phyloP scores from a whole-genome alignment of 2,329 filamentous ascomycete genomes.

The Nemania sp. region DNA sequence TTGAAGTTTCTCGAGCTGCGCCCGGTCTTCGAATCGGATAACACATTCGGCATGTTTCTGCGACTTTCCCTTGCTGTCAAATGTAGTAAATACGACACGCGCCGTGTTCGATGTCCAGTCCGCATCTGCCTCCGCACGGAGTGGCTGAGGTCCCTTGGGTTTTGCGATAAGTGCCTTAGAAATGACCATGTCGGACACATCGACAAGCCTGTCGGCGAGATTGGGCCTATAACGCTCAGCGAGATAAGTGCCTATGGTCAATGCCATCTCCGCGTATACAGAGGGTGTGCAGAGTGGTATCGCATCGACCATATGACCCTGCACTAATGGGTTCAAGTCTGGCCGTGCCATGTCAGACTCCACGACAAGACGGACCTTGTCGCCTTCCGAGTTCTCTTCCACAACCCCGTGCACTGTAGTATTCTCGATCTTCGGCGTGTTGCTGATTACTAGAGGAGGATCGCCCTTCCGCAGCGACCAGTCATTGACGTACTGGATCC shows the following conservation, averaged over 20 bases:
- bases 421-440: slow-evolving; percentile 25
- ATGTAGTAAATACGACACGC: slow-evolving; percentile 54
- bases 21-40: slow-evolving; percentile 40
- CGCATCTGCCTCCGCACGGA: slow-evolving; percentile 64
- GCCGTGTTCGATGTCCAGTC: slow-evolving; percentile 57
- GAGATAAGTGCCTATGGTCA: slow-evolving; percentile 69
- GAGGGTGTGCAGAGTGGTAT: slow-evolving; percentile 53
- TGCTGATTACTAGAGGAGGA: slow-evolving; percentile 45
- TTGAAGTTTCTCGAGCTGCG: slow-evolving; percentile 37
- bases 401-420: slow-evolving; percentile 46
- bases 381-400: slow-evolving; percentile 52
- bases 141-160: slow-evolving; percentile 55
- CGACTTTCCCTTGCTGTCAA: slow-evolving; percentile 34
- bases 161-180: slow-evolving; percentile 63
- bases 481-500: slow-evolving; percentile 61
- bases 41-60: slow-evolving; percentile 43
- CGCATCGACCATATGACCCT: slow-evolving; percentile 51
- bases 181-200: slow-evolving; percentile 61
- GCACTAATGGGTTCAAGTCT: slow-evolving; percentile 66
- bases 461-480: slow-evolving; percentile 73
- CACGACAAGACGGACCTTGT: slow-evolving; percentile 58
- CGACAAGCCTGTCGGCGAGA: slow-evolving; percentile 58
- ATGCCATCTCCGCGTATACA: slow-evolving; percentile 71
- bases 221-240: slow-evolving; percentile 62
- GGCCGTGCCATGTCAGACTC: slow-evolving; percentile 66